A percentile compares a stretch with the other conserved stretches of the same genome.
Conservation (phyloP, 116 monocot species). For the Cymodocea nodosa region DNA sequence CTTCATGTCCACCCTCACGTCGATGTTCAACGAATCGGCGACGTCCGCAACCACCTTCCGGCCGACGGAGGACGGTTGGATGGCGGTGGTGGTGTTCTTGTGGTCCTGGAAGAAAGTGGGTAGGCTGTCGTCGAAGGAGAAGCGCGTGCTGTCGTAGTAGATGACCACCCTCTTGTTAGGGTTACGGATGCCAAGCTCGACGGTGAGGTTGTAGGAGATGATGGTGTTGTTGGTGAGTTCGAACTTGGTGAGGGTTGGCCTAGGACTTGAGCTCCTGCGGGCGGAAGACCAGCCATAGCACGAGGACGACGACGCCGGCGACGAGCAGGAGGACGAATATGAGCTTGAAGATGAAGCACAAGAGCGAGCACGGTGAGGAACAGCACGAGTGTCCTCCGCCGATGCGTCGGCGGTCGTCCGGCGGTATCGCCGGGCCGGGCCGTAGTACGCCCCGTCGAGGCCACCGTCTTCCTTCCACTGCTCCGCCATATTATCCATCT, state of each 20-base stretch:
- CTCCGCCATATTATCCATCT: conserved; percentile 7
- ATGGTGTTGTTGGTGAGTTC: conserved; percentile 27
- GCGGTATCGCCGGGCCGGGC: conserved; percentile 22
- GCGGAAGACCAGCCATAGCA: conserved; percentile 73
- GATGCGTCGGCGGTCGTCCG: background rate
- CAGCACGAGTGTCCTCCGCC: conserved; percentile 9
- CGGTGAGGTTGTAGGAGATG: conserved; percentile 26
- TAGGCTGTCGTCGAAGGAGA: conserved; percentile 18
- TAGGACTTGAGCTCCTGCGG: conserved; percentile 39
- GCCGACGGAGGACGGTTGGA: conserved; percentile 26
- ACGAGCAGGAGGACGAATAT: conserved; percentile 28
- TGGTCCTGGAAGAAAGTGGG: conserved; percentile 56
- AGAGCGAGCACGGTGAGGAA: conserved; percentile 14
- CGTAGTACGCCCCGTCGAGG: conserved; percentile 32
- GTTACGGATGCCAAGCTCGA: conserved; percentile 28
- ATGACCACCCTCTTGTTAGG: conserved; percentile 52
- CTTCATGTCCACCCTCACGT: conserved; percentile 14
- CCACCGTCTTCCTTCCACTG: conserved; percentile 2
- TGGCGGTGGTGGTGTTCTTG: conserved; percentile 38
- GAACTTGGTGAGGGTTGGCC: conserved; percentile 53
- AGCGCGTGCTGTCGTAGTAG: conserved; percentile 50
- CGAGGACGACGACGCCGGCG: conserved; percentile 47
- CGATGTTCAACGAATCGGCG: conserved; percentile 8
- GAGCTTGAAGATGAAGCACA: conserved; percentile 21
- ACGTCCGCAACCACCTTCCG: background rate